A percentile compares a stretch with the other conserved stretches of the same genome.
phyloP scores from a whole-genome alignment of 345 rosid species.

The Bruguiera gymnorhiza region DNA sequence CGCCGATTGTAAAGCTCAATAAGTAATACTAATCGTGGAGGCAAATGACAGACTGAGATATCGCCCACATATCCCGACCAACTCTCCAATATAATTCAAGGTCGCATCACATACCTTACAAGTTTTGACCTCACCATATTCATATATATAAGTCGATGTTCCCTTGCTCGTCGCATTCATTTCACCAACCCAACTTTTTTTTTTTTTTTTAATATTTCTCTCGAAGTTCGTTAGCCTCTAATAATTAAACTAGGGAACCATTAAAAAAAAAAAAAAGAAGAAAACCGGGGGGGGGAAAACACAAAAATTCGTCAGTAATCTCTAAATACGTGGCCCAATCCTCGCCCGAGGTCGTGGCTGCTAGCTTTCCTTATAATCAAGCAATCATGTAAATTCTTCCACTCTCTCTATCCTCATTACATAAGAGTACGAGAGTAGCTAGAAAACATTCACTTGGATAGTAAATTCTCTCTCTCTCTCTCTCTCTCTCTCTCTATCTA shows the following conservation, averaged over 20 bases:
- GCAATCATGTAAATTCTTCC: not conserved
- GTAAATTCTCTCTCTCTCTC: not conserved
- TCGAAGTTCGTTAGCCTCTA: not conserved
- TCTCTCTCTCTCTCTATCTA: not conserved
- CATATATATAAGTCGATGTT: not conserved
- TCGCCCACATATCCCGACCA: not conserved
- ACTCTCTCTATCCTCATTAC: not conserved
- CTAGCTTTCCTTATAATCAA: not conserved
- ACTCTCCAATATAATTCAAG: not conserved
- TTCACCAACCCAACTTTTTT: not conserved
- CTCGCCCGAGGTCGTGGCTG: slow-evolving; percentile 2
- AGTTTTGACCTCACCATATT: not conserved
- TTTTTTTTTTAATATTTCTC: not conserved
- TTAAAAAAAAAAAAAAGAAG: not conserved
- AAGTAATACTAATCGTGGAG: not conserved
- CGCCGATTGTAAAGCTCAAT: no score
- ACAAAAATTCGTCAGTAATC: no score
- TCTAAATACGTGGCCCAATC: slow-evolving; percentile 9
- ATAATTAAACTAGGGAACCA: not conserved
- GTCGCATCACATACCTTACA: slow-evolving; percentile 7
- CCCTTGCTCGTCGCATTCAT: not conserved
- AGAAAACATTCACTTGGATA: not conserved
- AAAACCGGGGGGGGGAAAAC: no score
- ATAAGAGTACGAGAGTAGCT: not conserved
- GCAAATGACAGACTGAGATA: not conserved